Conservation (phyloP, 2,329 filamentous ascomycete genomes). For the Incumbomyces delicatus region DNA sequence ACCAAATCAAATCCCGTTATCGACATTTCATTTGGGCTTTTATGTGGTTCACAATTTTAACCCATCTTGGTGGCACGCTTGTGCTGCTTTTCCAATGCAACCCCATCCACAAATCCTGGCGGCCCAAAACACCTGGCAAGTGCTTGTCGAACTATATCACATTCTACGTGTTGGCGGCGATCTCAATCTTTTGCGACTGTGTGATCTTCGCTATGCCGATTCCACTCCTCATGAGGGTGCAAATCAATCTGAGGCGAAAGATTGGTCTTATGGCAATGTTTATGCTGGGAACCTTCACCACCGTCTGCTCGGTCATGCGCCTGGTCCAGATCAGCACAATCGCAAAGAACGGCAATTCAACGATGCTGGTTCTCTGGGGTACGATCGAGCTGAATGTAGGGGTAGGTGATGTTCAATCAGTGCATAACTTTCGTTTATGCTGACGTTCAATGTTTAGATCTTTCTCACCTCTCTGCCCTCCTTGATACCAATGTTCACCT, state of each 20-base stretch:
- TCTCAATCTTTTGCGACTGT: slow-evolving; percentile 44
- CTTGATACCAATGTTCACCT: slow-evolving; percentile 22
- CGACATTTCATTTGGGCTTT: slow-evolving; percentile 36
- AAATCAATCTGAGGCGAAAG: slow-evolving; percentile 42
- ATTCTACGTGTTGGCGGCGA: slow-evolving; percentile 43
- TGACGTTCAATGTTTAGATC: slow-evolving; percentile 21
- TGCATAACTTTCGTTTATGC: background rate
- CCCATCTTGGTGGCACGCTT: slow-evolving; percentile 41
- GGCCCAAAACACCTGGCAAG: slow-evolving; percentile 29
- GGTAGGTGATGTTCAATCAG: slow-evolving; percentile 27
- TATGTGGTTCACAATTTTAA: slow-evolving; percentile 35
- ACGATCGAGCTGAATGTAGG: slow-evolving; percentile 50
- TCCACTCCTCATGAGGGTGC: slow-evolving; percentile 40
- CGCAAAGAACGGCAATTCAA: slow-evolving; percentile 45
- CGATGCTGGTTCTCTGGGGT: slow-evolving; percentile 48
- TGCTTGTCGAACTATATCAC: slow-evolving; percentile 40
- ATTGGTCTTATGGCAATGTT: slow-evolving; percentile 44
- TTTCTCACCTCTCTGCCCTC: slow-evolving; percentile 29
- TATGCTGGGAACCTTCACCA: slow-evolving; percentile 45
- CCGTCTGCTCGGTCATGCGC: slow-evolving; percentile 44
- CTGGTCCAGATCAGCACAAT: slow-evolving; percentile 41
- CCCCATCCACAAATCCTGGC: slow-evolving; percentile 43
- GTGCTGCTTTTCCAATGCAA: slow-evolving; percentile 43
- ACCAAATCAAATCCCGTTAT: slow-evolving; percentile 39
- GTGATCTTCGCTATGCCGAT: slow-evolving; percentile 43